A percentile compares a stretch with the other conserved stretches of the same genome.
Conservation (phyloP, 2,329 filamentous ascomycete species). For the Madurella mycetomatis region DNA sequence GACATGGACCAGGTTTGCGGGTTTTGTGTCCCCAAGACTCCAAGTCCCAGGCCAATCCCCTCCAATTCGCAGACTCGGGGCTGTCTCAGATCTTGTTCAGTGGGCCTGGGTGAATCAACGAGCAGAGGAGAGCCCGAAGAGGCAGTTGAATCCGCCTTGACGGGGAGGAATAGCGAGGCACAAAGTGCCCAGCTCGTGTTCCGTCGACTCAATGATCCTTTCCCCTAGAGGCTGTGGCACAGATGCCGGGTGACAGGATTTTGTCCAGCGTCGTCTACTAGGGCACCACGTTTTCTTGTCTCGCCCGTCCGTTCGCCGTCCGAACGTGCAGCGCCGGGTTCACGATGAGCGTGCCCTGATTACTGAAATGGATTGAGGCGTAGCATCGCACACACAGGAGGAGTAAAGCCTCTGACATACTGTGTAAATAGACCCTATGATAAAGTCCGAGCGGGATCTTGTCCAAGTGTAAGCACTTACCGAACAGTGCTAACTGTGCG, state of each 20-base stretch:
- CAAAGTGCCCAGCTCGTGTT: neutral
- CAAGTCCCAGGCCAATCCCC: neutral
- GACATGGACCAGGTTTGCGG: constrained; percentile 16
- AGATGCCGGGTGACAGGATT: neutral
- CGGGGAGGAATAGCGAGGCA: neutral
- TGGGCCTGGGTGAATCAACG: neutral
- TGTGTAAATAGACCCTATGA: constrained; percentile 9
- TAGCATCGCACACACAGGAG: neutral
- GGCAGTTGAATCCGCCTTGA: neutral
- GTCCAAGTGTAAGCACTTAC: too few species aligned
- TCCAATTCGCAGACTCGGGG: constrained; percentile 3
- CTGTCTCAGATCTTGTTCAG: constrained; percentile 17
- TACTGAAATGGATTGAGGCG: neutral
- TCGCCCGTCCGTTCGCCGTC: constrained; percentile 1
- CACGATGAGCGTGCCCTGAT: neutral
- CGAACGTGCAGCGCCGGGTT: constrained; percentile 3
- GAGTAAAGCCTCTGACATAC: constrained; percentile 7
- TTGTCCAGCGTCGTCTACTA: constrained; percentile 4
- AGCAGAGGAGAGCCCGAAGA: constrained; percentile 2
- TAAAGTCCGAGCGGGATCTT: constrained; percentile 7
- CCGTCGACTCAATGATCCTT: constrained; percentile 6
- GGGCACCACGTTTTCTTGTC: constrained; percentile 16
- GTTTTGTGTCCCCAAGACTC: neutral
- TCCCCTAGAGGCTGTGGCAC: neutral
- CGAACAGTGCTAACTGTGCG: neutral